Base-by-base conservation (phyloP, 2,329 filamentous ascomycete species). In the Xylariaceae sp. region DNA sequence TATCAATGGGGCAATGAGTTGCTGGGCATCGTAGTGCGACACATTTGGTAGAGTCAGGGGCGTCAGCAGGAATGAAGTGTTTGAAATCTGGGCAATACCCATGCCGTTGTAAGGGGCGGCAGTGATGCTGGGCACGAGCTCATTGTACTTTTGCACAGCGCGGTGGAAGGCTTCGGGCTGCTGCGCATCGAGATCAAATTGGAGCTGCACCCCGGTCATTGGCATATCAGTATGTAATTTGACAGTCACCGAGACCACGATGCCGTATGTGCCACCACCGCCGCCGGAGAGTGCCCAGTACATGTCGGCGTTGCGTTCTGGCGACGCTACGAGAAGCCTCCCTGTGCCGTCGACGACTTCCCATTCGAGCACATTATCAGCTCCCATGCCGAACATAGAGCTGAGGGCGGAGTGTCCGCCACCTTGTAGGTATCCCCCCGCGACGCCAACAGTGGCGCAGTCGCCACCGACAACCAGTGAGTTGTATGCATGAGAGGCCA, bases 251-350 rank as follows among this genome's bases (percentile, higher is more conserved):
- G 80, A 82, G 14, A 78, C 69, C 1, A 87, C 82, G 2, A 87
- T 75, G 2, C 76, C 85, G 62, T 82, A 88, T 24, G 78, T 87
- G 14, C 84, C 83, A 9, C 79, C 81, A 2, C 86, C 85, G 0
- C 86, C 84, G 3, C 85, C 85, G 37, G 76, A 76, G 1, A 87
- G 70, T 1, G 86, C 87, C 86, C 85, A 89, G 73, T 84, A 88
- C 1, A 89, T 73, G 49, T 88, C 85, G 0, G 73, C 54, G 61
- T 88, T 82, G 28, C 79, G 59, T 0, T 65, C 66, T 0, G 73
- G 75, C 4, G 75, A 80, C 0, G 83, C 84, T 2, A 69, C 77
- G 1, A 86, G 61, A 16, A 79, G 66, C 12, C 75, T 56, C 2
- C 85, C 83, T 14, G 69, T 67, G 0, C 77, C 80, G 6, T 79